Evolutionary conservation across 371 early-diverging fungal species (phyloP), one percentile per base, ranked within the genome.

Genomic region (Dentiscutata heterogama): DNA sequence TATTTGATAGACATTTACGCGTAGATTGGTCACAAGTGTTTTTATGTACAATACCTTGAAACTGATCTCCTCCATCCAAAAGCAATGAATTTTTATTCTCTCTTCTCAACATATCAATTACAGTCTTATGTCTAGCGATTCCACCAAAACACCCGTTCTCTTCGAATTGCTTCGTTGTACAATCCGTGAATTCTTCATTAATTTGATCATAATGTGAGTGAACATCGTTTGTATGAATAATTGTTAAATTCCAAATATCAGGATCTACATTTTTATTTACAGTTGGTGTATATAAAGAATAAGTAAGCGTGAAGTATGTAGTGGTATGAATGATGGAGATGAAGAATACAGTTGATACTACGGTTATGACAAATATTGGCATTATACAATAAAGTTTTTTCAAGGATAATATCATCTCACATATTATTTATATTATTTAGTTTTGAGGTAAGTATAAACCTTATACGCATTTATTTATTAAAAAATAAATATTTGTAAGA

Each of bases 21-120:
- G 46, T 61, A 77, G 82, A 27, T 39, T n/a, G 10, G 13, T 27
- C 1, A 71, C 20, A 35, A 80, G 25, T 18, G 5, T 1, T 35
- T 42, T 61, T 42, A 5, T 18, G 39, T 25, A n/a, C n/a, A n/a
- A n/a, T n/a, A 54, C 84, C 87, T 83, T 87, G 86, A 80, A 93
- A 88, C 83, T 94, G 90, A 81, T 95, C 95, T 27, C 94, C 94
- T 7, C 90, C 95, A 80, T 94, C 93, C 53, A 95, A 81, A 20
- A 94, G 84, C 42, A 93, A 65, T 4, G 88, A 83, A 78, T 85
- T 83, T 11, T 82, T 84, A 31, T 85, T 82, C 10, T 81, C 65
- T n/a, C 53, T 78, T 25, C 93, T 87, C 56, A 92, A 84, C 35
- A 85, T 68, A 39, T 91, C 86, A 75, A 92, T 87, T 0, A 89